Evolutionary conservation across 306 rosid genomes (phyloP).

Genomic region (Acacia crassicarpa): DNA sequence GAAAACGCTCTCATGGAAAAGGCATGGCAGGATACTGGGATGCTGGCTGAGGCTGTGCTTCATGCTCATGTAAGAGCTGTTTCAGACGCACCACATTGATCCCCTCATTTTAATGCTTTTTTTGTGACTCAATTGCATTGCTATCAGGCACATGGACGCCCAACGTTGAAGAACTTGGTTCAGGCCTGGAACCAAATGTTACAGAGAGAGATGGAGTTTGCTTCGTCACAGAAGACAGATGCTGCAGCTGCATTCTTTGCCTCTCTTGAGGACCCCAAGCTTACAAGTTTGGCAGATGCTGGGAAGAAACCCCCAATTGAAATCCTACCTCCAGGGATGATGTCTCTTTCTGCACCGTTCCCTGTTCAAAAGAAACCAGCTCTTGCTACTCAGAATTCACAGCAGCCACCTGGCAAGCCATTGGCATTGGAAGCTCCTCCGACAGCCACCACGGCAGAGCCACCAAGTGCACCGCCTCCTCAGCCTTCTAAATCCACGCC

Average conservation of each 20-base stretch:
- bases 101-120: conserved; percentile 21
- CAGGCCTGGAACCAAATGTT: conserved; percentile 91
- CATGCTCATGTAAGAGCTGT: conserved; percentile 80
- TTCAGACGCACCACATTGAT: neutral
- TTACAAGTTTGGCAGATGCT: conserved; percentile 90
- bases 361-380: conserved; percentile 71
- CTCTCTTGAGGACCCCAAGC: conserved; percentile 94
- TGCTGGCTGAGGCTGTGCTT: conserved; percentile 99
- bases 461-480: conserved; percentile 36
- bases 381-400: conserved; percentile 56
- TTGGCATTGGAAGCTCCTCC: conserved; percentile 83
- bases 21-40: conserved; percentile 99
- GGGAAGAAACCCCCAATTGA: conserved; percentile 94
- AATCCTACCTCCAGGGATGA: conserved; percentile 94
- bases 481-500: conserved; percentile 49
- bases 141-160: conserved; percentile 94
- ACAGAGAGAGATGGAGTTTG: conserved; percentile 88
- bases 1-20: conserved; percentile 98
- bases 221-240: conserved; percentile 66
- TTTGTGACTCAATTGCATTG: conserved; percentile 38
- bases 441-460: conserved; percentile 42
- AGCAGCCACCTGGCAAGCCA: conserved; percentile 65
- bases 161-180: conserved; percentile 87
- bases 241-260: conserved; percentile 91
- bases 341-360: conserved; percentile 68